Evolutionary conservation across 352 stramenopile genomes (phyloP).

Genomic region (Phytophthora brassicae): DNA sequence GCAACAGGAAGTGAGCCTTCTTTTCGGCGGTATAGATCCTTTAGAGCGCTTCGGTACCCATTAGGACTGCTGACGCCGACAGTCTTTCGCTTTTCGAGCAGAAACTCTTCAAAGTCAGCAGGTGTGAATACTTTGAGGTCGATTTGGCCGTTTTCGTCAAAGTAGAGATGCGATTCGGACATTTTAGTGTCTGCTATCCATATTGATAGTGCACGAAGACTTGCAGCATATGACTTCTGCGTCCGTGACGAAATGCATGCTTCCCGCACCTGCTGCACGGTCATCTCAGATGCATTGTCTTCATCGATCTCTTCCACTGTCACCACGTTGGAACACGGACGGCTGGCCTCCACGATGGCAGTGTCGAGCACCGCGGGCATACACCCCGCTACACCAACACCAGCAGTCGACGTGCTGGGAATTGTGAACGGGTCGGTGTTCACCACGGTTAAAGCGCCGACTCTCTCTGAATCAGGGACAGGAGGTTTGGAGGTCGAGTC

Average conservation of each 20-base stretch:
- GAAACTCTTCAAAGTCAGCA: not conserved
- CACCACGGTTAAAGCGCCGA: not conserved
- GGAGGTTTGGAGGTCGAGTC: too few relatives aligned
- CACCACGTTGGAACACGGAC: too few relatives aligned
- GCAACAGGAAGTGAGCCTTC: not conserved
- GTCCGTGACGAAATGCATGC: too few relatives aligned
- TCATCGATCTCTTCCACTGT: too few relatives aligned
- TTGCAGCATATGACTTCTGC: not conserved
- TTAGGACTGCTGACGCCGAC: conserved; percentile 2
- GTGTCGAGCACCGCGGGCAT: too few relatives aligned
- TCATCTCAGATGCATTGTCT: too few relatives aligned
- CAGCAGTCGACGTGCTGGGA: too few relatives aligned
- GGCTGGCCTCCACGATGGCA: too few relatives aligned
- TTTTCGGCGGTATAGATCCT: conserved; percentile 1
- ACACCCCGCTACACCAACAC: too few relatives aligned
- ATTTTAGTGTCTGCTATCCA: not conserved
- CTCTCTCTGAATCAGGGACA: too few relatives aligned
- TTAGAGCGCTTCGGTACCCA: conserved; percentile 4
- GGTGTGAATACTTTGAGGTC: not conserved
- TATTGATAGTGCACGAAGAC: not conserved
- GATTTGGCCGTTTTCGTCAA: conserved; percentile 1
- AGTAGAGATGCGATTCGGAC: not conserved
- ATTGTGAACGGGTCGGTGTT: not conserved
- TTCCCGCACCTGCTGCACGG: too few relatives aligned
- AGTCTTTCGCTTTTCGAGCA: conserved; percentile 1